A percentile compares a stretch with the other conserved stretches of the same genome.
phyloP scores from a whole-genome alignment of 2,329 filamentous ascomycete genomes.

The Pseudocercospora pini-densiflorae region DNA sequence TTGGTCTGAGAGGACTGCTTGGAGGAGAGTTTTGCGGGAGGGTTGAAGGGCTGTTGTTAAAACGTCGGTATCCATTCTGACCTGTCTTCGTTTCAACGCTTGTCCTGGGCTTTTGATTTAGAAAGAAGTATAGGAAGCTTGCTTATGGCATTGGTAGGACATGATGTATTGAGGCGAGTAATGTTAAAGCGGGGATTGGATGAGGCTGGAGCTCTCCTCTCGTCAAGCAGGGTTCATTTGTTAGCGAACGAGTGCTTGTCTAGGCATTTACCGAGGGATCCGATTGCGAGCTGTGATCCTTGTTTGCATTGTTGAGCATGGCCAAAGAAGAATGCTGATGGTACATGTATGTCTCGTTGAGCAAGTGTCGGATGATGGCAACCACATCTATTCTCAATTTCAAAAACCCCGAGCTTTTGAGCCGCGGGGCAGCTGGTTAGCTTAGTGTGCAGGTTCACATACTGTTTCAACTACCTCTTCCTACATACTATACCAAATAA shows the following conservation, averaged over 20 bases:
- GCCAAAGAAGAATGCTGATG: background rate
- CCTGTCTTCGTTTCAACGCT: no score
- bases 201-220: conserved; percentile 3
- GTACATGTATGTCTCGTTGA: background rate
- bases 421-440: no score
- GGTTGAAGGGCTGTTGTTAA: background rate
- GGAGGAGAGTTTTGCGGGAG: conserved; percentile 15
- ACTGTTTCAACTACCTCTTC: no score
- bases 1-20: conserved; percentile 14
- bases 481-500: no score
- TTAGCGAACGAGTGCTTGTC: background rate
- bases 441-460: no score
- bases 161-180: background rate
- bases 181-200: conserved; percentile 3
- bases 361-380: background rate
- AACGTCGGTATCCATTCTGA: background rate
- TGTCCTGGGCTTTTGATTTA: no score
- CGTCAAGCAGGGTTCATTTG: background rate
- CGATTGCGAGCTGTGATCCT: background rate
- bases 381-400: background rate
- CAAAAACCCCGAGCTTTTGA: no score
- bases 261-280: background rate
- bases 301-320: background rate
- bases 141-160: background rate
- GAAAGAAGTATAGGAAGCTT: background rate